Percentiles rank a stretch among this genome's conserved stretches.
Evolutionary conservation across 495 filamentous ascomycete species (phyloP).

Genomic region (Neurospora discreta): DNA sequence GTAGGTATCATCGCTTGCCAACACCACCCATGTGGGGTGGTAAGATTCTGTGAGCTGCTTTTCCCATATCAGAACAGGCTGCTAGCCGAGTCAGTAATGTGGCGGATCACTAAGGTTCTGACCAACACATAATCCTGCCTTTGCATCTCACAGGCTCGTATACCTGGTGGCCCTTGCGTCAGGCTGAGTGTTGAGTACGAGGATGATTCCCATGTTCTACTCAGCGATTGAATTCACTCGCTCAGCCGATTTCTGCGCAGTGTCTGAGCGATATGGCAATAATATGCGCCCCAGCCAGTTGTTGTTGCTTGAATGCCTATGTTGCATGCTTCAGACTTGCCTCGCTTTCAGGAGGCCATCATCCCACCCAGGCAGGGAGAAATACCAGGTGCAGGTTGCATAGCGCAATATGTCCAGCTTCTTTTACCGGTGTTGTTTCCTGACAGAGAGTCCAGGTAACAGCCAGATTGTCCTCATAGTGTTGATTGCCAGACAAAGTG

Average conservation of each 20-base stretch:
- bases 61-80: no score
- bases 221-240: neutral
- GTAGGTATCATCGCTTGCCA: no score
- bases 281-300: neutral
- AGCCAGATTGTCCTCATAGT: neutral
- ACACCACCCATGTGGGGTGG: no score
- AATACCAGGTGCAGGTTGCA: neutral
- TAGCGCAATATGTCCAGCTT: neutral
- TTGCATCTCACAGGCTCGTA: neutral
- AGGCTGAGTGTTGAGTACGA: neutral
- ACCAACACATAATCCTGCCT: neutral
- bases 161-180: neutral
- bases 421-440: neutral
- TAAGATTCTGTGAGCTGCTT: no score
- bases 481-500: neutral
- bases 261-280: neutral
- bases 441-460: neutral
- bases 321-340: neutral
- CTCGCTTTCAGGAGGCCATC: neutral
- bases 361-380: neutral
- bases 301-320: neutral
- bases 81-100: neutral
- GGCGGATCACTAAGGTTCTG: neutral
- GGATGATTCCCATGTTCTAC: neutral
- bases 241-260: neutral